phyloP scores from a whole-genome alignment of 805 yeast genomes.

The Starmerella apis region DNA sequence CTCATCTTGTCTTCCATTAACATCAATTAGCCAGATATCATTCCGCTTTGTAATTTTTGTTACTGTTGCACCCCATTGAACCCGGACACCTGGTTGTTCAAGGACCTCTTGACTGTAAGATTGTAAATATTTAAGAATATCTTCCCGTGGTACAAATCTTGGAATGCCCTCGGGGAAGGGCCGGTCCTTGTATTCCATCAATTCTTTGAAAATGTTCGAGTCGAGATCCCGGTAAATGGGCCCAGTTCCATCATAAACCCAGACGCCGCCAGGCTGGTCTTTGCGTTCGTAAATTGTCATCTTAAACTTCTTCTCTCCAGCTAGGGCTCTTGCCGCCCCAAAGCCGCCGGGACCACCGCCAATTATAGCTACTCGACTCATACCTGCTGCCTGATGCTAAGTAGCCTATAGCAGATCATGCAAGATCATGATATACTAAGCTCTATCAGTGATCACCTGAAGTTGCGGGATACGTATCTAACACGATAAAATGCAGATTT shows the following conservation, averaged over 20 bases:
- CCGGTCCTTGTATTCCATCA: slow-evolving; percentile 55
- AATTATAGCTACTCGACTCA: slow-evolving; percentile 46
- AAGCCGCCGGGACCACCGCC: slow-evolving; percentile 76
- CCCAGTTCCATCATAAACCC: slow-evolving; percentile 47
- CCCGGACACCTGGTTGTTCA: slow-evolving; percentile 24
- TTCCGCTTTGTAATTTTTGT: slow-evolving; percentile 33
- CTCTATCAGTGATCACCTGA: not conserved
- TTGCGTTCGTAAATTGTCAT: slow-evolving; percentile 55
- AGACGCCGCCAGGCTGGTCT: slow-evolving; percentile 60
- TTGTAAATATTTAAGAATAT: slow-evolving; percentile 52
- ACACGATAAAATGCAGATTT: not conserved
- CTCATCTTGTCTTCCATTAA: slow-evolving; percentile 24
- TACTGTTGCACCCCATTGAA: slow-evolving; percentile 42
- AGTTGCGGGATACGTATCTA: slow-evolving; percentile 2
- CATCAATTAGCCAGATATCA: slow-evolving; percentile 38
- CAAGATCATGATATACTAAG: slow-evolving; percentile 2
- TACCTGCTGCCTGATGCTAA: not conserved
- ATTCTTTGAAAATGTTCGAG: slow-evolving; percentile 53
- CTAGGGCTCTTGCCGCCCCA: slow-evolving; percentile 53
- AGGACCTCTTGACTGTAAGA: slow-evolving; percentile 42
- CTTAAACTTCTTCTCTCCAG: slow-evolving; percentile 39
- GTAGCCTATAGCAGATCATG: not conserved
- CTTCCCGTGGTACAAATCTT: slow-evolving; percentile 48
- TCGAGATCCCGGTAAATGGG: slow-evolving; percentile 59
- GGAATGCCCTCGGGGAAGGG: slow-evolving; percentile 42